Evolutionary conservation across 1,284 basidiomycete genomes (phyloP), one percentile per base, ranked within the genome.

Genomic region (Ceratobasidium sp.): DNA sequence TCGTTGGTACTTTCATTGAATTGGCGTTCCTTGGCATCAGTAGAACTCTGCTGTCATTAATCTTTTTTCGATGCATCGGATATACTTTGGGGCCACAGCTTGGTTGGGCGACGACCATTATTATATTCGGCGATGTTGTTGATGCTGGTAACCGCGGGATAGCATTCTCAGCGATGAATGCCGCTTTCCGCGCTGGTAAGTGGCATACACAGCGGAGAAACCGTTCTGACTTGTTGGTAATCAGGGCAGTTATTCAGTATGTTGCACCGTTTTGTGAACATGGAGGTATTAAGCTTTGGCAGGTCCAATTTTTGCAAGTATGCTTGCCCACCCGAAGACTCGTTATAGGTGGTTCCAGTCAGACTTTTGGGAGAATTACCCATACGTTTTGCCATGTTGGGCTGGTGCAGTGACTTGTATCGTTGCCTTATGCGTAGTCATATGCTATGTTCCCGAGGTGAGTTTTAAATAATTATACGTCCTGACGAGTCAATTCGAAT

Each of bases 101-200:
- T 8, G 50, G 27, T 8, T 66, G 60, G 60, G 53, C 60, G 41
- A 46, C 25, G 8, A 54, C 52, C 1, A 50, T 66, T 41, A 66
- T 50, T 16, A 42, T 54, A 14, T 36, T 66, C 11, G 60, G 60
- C 3, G 60, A 66, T 46, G 14, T 66, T 25, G 21, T 50, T 0
- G 52, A 54, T 44, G 14, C 36, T 7, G 27, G 50, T 29, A 54
- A 54, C 23, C 50, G 30, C 11, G 60, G 60, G 1, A 41, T 52
- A 21, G 60, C 60, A 25, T 29, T 54, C 33, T 66, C 60, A n/a
- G 60, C 60, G 6, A 50, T 46, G n/a, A 66, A 66, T 33, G 60
- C 60, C 14, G 39, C 60, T 25, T 66, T 54, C 27, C 60, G 60
- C n/a, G n/a, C 54, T 9, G 60, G 60, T 66, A 19, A 54, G 25